phyloP scores from a whole-genome alignment of 2,329 filamentous ascomycete genomes.

The Myriosclerotinia scirpicola region DNA sequence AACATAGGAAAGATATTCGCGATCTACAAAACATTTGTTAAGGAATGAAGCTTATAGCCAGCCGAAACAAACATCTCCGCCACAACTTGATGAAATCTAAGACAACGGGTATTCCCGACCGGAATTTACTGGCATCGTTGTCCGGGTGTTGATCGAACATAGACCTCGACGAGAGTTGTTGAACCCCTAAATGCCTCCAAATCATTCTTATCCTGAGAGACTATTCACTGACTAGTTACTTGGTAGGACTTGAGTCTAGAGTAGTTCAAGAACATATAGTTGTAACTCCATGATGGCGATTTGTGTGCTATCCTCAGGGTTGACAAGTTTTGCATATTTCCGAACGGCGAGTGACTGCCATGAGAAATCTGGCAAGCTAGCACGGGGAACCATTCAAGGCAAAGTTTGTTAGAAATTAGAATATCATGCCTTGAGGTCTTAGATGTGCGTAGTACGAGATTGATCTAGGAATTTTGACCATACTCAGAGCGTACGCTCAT shows the following conservation, averaged over 20 bases:
- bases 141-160: too few species aligned
- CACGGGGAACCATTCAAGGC: neutral
- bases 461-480: neutral
- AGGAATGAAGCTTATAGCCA: constrained; percentile 5
- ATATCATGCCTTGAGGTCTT: neutral
- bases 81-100: constrained; percentile 1
- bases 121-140: neutral
- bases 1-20: neutral
- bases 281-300: too few species aligned
- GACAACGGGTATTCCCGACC: neutral
- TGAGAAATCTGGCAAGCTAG: neutral
- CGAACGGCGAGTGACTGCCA: neutral
- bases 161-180: neutral
- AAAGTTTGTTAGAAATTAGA: neutral
- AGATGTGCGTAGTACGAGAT: neutral
- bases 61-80: neutral
- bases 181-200: neutral
- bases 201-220: neutral
- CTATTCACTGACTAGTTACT: too few species aligned
- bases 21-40: neutral
- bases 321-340: neutral
- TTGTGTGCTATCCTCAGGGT: neutral
- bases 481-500: neutral
- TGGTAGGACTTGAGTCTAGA: neutral
- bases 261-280: neutral